phyloP scores from a whole-genome alignment of 2,329 filamentous ascomycete species.

The Rutstroemia sp. region DNA sequence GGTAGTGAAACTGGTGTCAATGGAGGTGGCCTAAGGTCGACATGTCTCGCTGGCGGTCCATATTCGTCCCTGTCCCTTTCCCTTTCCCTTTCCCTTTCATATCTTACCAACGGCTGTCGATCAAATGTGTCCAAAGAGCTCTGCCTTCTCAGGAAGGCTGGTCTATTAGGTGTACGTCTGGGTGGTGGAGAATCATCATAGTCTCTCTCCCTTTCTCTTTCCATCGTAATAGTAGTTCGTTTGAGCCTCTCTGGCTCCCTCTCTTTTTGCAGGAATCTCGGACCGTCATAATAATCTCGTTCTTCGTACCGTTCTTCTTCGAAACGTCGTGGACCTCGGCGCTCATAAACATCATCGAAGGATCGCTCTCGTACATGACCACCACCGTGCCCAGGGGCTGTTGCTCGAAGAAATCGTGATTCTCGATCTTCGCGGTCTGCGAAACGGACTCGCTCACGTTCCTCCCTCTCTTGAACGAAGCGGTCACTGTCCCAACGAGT shows the following conservation, averaged over 20 bases:
- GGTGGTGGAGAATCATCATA: slow-evolving; percentile 22
- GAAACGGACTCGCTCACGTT: slow-evolving; percentile 38
- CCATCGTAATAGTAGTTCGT: slow-evolving; percentile 26
- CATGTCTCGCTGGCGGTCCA: slow-evolving; percentile 42
- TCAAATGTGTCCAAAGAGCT: slow-evolving; percentile 90
- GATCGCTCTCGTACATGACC: slow-evolving; percentile 38
- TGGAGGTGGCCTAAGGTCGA: slow-evolving; percentile 37
- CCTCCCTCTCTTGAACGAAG: slow-evolving; percentile 30
- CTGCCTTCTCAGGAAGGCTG: slow-evolving; percentile 68
- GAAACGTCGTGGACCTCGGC: slow-evolving; percentile 30
- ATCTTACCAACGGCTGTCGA: slow-evolving; percentile 53
- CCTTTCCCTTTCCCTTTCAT: slow-evolving; percentile 23
- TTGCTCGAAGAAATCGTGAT: slow-evolving; percentile 32
- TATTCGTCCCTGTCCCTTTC: slow-evolving; percentile 43
- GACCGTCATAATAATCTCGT: slow-evolving; percentile 37
- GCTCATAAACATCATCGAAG: slow-evolving; percentile 42
- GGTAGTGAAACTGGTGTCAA: slow-evolving; percentile 60
- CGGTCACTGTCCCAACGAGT: slow-evolving; percentile 50
- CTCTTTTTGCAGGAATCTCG: slow-evolving; percentile 34
- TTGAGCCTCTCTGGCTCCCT: slow-evolving; percentile 37
- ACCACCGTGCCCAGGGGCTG: slow-evolving; percentile 26
- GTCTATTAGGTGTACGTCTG: slow-evolving; percentile 42
- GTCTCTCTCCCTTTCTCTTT: slow-evolving; percentile 22
- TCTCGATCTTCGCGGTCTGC: slow-evolving; percentile 41
- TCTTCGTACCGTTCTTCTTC: slow-evolving; percentile 32